Evolutionary conservation across 495 filamentous ascomycete species (phyloP).

Genomic region (Aspergillus baeticus): DNA sequence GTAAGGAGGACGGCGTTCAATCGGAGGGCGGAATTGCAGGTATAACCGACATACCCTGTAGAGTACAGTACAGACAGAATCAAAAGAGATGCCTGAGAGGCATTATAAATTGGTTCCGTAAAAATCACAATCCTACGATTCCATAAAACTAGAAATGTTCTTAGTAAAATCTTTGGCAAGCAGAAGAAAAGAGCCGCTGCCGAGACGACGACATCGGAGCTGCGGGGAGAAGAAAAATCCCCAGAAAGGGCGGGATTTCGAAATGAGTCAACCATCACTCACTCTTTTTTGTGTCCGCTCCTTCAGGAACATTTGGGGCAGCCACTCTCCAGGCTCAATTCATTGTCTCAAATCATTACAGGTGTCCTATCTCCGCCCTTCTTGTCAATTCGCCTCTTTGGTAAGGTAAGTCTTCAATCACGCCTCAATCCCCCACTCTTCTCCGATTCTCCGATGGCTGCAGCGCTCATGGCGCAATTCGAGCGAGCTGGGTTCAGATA

Average conservation of each 20-base stretch:
- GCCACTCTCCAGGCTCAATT: slow-evolving; percentile 1
- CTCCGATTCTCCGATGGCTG: slow-evolving; percentile 4
- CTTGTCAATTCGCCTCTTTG: background rate
- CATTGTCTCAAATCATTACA: background rate
- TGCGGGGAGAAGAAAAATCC: slow-evolving; percentile 22
- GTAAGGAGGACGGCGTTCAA: slow-evolving; percentile 9
- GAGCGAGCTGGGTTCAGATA: background rate
- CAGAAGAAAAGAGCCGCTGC: slow-evolving; percentile 7
- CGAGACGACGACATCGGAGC: slow-evolving; percentile 39
- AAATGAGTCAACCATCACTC: slow-evolving; percentile 23
- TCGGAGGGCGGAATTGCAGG: background rate
- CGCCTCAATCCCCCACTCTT: slow-evolving; percentile 2
- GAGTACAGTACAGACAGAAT: background rate
- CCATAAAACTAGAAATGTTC: background rate
- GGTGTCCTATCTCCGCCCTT: background rate
- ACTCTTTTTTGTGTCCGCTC: slow-evolving; percentile 7
- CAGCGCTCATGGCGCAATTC: background rate
- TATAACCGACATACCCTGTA: slow-evolving; percentile 1
- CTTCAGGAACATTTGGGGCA: background rate
- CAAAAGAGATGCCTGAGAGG: background rate
- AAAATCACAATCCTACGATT: background rate
- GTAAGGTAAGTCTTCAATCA: slow-evolving; percentile 10
- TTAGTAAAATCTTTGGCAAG: background rate
- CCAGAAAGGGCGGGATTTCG: slow-evolving; percentile 4
- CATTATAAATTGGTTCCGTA: background rate